These are phyloP conservation scores for Dendrobium chrysotoxum DNA, from an alignment of 106 monocot genomes.

Conservation along the genomic window DNA sequence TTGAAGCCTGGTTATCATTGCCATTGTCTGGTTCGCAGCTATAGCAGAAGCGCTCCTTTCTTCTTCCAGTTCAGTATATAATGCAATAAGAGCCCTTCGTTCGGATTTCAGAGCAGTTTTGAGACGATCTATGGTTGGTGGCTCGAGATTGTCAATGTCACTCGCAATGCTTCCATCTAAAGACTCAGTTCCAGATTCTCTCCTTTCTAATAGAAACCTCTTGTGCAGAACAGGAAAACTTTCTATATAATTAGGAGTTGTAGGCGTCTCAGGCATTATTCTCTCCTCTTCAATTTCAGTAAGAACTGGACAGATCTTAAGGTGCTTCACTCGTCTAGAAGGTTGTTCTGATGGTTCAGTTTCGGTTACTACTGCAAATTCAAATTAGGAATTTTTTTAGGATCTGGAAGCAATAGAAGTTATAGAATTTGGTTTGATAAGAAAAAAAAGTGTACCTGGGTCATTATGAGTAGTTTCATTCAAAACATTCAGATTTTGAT, in stretches of 20 bases:
- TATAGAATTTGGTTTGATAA: not conserved
- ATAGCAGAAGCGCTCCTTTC: conserved; percentile 86
- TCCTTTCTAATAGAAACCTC: conserved; percentile 31
- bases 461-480: conserved; percentile 3
- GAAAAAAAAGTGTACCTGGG: conserved; percentile 19
- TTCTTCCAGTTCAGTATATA: conserved; percentile 82
- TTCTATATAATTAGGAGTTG: conserved; percentile 18
- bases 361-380: conserved; percentile 11
- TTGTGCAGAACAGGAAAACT: not conserved
- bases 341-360: conserved; percentile 8
- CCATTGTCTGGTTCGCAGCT: conserved; percentile 95
- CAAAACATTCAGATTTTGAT: not conserved
- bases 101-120: conserved; percentile 58
- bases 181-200: conserved; percentile 45
- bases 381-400: not conserved
- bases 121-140: conserved; percentile 48
- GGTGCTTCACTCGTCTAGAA: conserved; percentile 5
- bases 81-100: conserved; percentile 40
- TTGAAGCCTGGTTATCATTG: conserved; percentile 93
- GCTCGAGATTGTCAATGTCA: conserved; percentile 48
- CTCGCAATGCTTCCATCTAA: conserved; percentile 63
- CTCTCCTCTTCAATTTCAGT: conserved; percentile 58
- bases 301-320: conserved; percentile 16
- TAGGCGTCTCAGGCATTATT: conserved; percentile 44
- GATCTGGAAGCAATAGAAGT: not conserved